Evolutionary conservation across 192 early-diverging fungal genomes (phyloP), one percentile per base, ranked within the genome.

Genomic region (Chytriomyces hyalinus): DNA sequence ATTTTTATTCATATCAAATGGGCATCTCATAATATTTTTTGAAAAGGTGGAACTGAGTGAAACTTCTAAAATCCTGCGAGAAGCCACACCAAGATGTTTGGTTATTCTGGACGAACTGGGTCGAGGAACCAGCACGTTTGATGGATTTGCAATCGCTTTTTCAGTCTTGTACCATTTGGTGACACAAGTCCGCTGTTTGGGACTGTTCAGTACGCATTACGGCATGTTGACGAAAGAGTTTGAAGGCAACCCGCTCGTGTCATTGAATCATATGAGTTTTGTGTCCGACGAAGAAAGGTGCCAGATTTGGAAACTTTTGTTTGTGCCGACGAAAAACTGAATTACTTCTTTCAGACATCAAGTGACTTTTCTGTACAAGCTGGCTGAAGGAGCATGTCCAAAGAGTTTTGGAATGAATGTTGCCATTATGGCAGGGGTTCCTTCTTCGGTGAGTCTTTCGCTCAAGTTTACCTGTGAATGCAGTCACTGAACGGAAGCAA

Each of bases 371-470:
- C 79, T 99, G 68, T 99, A 99, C 81, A 95, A 95, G 66, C 79
- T 99, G 48, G 86, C 88, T 9, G 71, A 83, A 22, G 98, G 98
- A 11, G 91, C 92, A 3, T 97, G 94, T 75, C 92, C 93, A 51
- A 95, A 95, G 82, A 95, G 94, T 26, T 97, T 95, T 78, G 98
- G 98, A 62, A 98, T 98, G 96, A 98, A 98, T 72, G 96, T 98
- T 0, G 98, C 98, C 5, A 86, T 85, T n/a, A 98, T 98, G 94
- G 98, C 97, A 0, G 95, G 95, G 6, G 89, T 99, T 13, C 95
- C 95, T 0, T 43, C 82, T 28, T 45, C 77, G 6, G 90, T 97
- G 61, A 88, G 48, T 6, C 9, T 46, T 51, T 51, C n/a, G 5
- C 70, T 73, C 1, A 44, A 24, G 10, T 20, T n/a, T 43, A 6